Evolutionary conservation across 805 yeast genomes (phyloP).

Genomic region (Myxozyma nipponensis): DNA sequence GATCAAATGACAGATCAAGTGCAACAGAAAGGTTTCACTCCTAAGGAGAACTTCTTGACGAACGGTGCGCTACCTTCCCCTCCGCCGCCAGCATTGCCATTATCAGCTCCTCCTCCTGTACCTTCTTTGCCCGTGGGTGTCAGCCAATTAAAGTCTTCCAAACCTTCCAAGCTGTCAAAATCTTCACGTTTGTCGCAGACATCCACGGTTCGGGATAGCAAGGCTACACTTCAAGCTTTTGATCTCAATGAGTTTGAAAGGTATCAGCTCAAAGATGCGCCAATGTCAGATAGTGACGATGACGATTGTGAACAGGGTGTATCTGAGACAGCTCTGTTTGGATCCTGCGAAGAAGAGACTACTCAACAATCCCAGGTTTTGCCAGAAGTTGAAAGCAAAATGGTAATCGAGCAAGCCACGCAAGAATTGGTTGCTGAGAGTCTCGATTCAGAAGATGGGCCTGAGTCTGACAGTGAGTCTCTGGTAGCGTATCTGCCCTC

Average conservation of each 20-base stretch:
- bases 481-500: background rate
- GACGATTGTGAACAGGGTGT: background rate
- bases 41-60: background rate
- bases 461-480: background rate
- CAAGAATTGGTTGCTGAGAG: background rate
- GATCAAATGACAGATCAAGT: background rate
- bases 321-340: constrained; percentile 3
- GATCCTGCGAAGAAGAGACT: background rate
- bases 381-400: background rate
- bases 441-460: background rate
- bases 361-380: background rate
- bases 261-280: constrained; percentile 3
- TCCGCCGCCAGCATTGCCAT: background rate
- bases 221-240: constrained; percentile 8
- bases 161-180: constrained; percentile 1
- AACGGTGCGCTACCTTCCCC: background rate
- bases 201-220: constrained; percentile 19
- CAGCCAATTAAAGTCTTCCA: background rate
- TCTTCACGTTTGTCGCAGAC: constrained; percentile 3
- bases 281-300: constrained; percentile 8
- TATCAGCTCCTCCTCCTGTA: background rate
- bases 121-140: background rate
- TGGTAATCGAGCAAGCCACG: background rate
- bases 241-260: background rate
- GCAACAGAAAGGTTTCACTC: background rate